A percentile compares a stretch with the other conserved stretches of the same genome.
Evolutionary conservation across 495 filamentous ascomycete species (phyloP).

Genomic region (Penicillium psychrofluorescens): DNA sequence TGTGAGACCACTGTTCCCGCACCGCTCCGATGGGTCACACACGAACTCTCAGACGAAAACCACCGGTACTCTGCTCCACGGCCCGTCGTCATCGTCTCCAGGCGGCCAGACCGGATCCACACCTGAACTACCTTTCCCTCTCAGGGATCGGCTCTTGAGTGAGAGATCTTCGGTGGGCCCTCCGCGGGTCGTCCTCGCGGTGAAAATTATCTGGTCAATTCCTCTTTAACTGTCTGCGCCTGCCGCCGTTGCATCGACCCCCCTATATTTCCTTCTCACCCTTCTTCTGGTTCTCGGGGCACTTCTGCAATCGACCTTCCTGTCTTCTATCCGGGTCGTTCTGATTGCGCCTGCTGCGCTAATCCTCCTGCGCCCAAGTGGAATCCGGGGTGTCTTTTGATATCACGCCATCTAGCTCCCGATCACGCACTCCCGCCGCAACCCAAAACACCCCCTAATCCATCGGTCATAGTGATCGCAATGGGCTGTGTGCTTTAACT

Average conservation of each 20-base stretch:
- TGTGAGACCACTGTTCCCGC: not conserved
- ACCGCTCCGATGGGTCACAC: not conserved
- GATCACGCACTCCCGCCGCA: constrained; percentile 15
- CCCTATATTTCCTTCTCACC: too few relatives aligned
- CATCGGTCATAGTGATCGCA: too few relatives aligned
- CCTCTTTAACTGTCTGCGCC: not conserved
- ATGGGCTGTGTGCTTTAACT: too few relatives aligned
- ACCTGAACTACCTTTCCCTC: constrained; percentile 3
- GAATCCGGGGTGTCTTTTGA: constrained; percentile 17
- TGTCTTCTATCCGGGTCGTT: not conserved
- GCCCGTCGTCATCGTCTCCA: constrained; percentile 27
- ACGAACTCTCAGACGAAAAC: too few relatives aligned
- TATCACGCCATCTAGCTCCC: constrained; percentile 21
- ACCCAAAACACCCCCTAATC: too few relatives aligned
- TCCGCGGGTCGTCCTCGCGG: not conserved
- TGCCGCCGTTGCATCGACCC: not conserved
- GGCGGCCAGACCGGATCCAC: constrained; percentile 14
- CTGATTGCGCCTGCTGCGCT: not conserved
- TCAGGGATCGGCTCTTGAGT: constrained; percentile 6
- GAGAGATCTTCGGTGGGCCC: constrained; percentile 3
- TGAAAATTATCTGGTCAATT: not conserved
- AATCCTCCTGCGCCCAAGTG: not conserved
- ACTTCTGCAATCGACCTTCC: not conserved
- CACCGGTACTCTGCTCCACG: constrained; percentile 13
- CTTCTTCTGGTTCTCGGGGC: not conserved